Percentiles rank a stretch among this genome's conserved stretches.
Conservation (phyloP, 176 grass and related monocot species). For the bread wheat (Triticum aestivum) region DNA sequence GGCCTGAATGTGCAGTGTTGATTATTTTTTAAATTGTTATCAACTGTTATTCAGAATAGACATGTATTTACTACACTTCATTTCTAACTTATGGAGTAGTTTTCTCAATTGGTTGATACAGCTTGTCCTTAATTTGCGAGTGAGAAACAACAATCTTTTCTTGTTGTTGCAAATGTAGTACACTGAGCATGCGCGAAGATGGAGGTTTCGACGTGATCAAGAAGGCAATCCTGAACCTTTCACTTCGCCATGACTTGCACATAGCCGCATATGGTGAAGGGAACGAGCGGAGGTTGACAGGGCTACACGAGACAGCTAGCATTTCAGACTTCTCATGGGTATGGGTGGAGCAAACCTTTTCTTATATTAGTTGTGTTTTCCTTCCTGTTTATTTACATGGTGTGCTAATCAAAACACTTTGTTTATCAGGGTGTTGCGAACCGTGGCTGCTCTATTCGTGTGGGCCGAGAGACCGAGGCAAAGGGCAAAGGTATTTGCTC, state of each 20-base stretch:
- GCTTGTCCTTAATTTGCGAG: background rate
- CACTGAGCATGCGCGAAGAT: constrained; percentile 87
- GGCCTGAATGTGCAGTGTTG: background rate
- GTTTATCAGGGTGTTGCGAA: constrained; percentile 91
- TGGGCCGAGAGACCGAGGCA: constrained; percentile 87
- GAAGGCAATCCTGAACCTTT: constrained; percentile 95
- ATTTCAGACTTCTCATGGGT: constrained; percentile 97
- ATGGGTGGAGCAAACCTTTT: constrained; percentile 3
- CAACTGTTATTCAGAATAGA: background rate
- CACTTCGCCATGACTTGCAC: constrained; percentile 83
- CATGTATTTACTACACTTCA: background rate
- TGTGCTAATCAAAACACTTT: background rate
- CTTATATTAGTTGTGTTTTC: background rate
- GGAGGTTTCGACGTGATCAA: constrained; percentile 92
- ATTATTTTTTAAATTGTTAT: background rate
- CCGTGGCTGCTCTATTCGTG: constrained; percentile 93
- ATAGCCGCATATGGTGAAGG: constrained; percentile 98
- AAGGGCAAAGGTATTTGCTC: constrained; percentile 81
- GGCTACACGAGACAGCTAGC: constrained; percentile 89
- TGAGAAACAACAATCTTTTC: background rate
- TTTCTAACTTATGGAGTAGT: background rate
- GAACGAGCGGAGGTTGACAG: constrained; percentile 91
- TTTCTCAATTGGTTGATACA: background rate
- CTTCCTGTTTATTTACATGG: background rate
- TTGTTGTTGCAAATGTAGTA: constrained; percentile 55